phyloP scores from a whole-genome alignment of 1,139 yeast genomes.

The Diutina rugosa region DNA sequence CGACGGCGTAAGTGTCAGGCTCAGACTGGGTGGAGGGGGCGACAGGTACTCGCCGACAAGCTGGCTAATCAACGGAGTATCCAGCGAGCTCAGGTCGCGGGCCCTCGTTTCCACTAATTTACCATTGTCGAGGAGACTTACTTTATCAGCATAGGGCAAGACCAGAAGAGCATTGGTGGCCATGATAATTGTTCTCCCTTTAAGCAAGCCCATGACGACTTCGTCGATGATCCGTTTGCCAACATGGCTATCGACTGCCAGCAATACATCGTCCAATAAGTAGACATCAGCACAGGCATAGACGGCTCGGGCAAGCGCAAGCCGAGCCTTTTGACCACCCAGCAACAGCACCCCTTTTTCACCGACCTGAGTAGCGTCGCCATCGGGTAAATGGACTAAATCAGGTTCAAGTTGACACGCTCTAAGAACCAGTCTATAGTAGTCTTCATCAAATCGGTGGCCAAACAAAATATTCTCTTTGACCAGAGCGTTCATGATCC shows the following conservation, averaged over 20 bases:
- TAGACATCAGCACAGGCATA: background rate
- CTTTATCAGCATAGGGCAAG: slow-evolving; percentile 17
- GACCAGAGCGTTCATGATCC: background rate
- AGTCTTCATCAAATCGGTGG: background rate
- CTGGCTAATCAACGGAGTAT: slow-evolving; percentile 15
- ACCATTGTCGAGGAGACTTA: slow-evolving; percentile 16
- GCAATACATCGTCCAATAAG: background rate
- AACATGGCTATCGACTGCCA: slow-evolving; percentile 1
- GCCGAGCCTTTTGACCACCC: slow-evolving; percentile 1
- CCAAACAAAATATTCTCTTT: background rate
- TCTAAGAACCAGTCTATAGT: background rate
- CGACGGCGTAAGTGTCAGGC: background rate
- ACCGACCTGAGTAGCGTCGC: background rate
- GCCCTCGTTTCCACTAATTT: slow-evolving; percentile 13
- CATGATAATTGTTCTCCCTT: slow-evolving; percentile 19
- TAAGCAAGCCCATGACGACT: slow-evolving; percentile 2
- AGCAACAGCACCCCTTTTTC: background rate
- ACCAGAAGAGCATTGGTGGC: slow-evolving; percentile 27
- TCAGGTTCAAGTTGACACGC: slow-evolving; percentile 1
- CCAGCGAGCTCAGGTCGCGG: slow-evolving; percentile 3
- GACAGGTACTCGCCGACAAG: slow-evolving; percentile 8
- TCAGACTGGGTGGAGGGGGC: background rate
- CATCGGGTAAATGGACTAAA: background rate
- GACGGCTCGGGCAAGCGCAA: background rate
- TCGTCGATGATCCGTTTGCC: background rate